phyloP scores from a whole-genome alignment of 495 filamentous ascomycete genomes.

The Daldinia decipiens region DNA sequence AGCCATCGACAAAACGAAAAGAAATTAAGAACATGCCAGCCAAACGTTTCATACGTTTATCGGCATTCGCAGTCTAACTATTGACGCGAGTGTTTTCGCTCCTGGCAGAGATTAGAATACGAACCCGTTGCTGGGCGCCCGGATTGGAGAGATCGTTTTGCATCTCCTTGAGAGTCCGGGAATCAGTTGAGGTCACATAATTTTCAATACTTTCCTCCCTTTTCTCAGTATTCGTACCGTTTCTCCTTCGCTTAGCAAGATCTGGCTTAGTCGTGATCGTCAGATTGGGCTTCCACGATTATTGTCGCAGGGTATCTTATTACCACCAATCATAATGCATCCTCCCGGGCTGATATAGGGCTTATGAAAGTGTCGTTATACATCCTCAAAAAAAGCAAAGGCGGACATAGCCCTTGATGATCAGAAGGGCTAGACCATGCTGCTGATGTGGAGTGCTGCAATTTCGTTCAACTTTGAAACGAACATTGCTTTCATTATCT shows the following conservation, averaged over 20 bases:
- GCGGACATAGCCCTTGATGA: constrained; percentile 1
- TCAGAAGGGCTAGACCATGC: constrained; percentile 24
- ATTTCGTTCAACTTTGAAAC: constrained; percentile 27
- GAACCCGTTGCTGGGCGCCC: constrained; percentile 62
- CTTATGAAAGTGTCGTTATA: constrained; percentile 24
- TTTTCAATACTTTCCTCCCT: background rate
- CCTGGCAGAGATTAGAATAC: constrained; percentile 54
- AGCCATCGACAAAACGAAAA: background rate
- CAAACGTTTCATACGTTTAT: constrained; percentile 50
- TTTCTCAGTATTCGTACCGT: constrained; percentile 33
- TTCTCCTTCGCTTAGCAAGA: constrained; percentile 21
- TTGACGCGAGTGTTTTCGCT: constrained; percentile 56
- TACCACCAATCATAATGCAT: constrained; percentile 18
- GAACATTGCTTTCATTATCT: constrained; percentile 4
- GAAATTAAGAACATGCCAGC: constrained; percentile 41
- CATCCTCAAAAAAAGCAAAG: constrained; percentile 7
- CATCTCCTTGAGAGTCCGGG: constrained; percentile 55
- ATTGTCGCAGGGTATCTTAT: constrained; percentile 12
- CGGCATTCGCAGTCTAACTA: constrained; percentile 49
- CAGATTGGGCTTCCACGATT: constrained; percentile 33
- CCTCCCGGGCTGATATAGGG: constrained; percentile 27
- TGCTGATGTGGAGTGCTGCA: constrained; percentile 11
- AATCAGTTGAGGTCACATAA: constrained; percentile 63
- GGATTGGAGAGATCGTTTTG: constrained; percentile 60
- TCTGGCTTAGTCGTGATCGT: constrained; percentile 17